Conservation (phyloP, 805 yeast genomes). For the Suhomyces sp. region DNA sequence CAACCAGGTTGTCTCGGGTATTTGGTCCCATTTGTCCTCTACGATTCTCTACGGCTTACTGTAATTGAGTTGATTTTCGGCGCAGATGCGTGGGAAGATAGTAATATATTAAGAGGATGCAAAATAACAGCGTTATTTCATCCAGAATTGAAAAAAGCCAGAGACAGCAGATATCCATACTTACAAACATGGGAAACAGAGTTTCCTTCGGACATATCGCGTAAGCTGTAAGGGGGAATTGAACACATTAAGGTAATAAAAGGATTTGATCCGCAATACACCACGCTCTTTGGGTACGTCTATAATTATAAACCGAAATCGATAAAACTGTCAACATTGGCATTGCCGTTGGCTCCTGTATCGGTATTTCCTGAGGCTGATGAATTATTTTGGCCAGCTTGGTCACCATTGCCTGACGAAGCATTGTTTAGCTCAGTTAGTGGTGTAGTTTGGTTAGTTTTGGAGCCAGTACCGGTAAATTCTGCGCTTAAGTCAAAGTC, state of each 20-base stretch:
- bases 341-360: conserved; percentile 8
- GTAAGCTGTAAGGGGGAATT: not conserved
- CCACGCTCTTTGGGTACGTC: not conserved
- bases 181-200: not conserved
- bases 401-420: not conserved
- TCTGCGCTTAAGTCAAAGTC: conserved; percentile 10
- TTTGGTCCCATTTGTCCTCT: not conserved
- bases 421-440: not conserved
- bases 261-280: not conserved
- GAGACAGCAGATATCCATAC: not conserved
- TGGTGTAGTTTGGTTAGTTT: not conserved
- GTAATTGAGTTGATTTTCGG: not conserved
- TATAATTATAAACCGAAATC: conserved; percentile 10
- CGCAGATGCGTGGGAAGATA: not conserved
- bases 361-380: not conserved
- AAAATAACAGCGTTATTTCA: not conserved
- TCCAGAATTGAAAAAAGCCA: not conserved
- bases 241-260: not conserved
- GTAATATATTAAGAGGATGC: not conserved
- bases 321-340: conserved; percentile 22
- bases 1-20: not conserved
- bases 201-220: not conserved
- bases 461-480: conserved; percentile 8
- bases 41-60: not conserved
- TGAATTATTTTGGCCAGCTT: not conserved